A percentile compares a stretch with the other conserved stretches of the same genome.
phyloP scores from a whole-genome alignment of 2,329 filamentous ascomycete genomes.

The Alternaria alternata region DNA sequence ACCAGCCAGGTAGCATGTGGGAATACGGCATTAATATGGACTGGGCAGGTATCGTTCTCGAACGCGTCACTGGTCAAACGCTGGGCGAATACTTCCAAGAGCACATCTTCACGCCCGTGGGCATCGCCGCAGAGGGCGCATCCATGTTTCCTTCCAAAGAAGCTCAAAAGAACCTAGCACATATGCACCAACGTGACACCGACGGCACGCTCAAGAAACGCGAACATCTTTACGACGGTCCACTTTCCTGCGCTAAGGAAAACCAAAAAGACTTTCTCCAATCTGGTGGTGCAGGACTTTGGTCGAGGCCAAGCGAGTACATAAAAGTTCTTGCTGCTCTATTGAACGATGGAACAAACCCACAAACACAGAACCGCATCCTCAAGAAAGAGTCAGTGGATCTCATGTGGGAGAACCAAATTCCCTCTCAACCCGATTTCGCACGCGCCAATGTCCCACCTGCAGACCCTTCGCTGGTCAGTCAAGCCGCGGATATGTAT shows the following conservation, averaged over 20 bases:
- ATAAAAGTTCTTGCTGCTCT: conserved; percentile 67
- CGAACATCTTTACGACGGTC: conserved; percentile 62
- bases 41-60: conserved; percentile 59
- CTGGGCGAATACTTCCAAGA: conserved; percentile 58
- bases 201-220: conserved; percentile 50
- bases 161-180: conserved; percentile 64
- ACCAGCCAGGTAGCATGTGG: conserved; percentile 70
- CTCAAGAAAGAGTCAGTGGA: conserved; percentile 66
- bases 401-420: conserved; percentile 71
- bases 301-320: conserved; percentile 67
- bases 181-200: conserved; percentile 63
- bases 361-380: conserved; percentile 63
- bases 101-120: conserved; percentile 58
- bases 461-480: conserved; percentile 60
- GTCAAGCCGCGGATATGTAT: conserved; percentile 60
- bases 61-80: conserved; percentile 53
- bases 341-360: conserved; percentile 70
- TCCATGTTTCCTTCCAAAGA: conserved; percentile 64
- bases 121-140: conserved; percentile 55
- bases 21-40: conserved; percentile 63
- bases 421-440: conserved; percentile 62
- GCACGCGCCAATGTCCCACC: conserved; percentile 54
- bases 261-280: conserved; percentile 61
- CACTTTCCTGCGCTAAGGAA: conserved; percentile 56
- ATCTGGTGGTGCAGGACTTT: conserved; percentile 69